Percentiles rank a stretch among this genome's conserved stretches.
Evolutionary conservation across 2,329 filamentous ascomycete genomes (phyloP).

Genomic region (Balansia obtecta): DNA sequence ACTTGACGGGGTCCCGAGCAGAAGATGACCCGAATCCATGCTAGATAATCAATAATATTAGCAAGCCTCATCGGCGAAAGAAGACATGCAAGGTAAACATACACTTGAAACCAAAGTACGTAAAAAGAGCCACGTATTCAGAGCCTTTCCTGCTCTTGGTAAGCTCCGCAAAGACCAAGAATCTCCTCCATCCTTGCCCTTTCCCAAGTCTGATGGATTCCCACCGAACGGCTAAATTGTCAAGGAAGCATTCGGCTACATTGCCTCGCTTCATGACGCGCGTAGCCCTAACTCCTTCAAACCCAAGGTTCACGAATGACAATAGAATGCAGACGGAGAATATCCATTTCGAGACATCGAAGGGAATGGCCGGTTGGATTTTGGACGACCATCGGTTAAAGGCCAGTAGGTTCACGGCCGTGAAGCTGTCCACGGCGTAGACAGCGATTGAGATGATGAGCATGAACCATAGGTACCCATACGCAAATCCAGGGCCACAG

Average conservation of each 20-base stretch:
- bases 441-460: conserved; percentile 69
- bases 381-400: conserved; percentile 84
- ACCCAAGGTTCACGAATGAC: conserved; percentile 70
- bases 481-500: conserved; percentile 66
- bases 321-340: conserved; percentile 87
- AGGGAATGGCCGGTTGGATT: conserved; percentile 65
- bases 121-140: conserved; percentile 82
- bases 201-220: conserved; percentile 68
- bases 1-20: conserved; percentile 88
- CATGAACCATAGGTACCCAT: conserved; percentile 73
- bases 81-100: conserved; percentile 15
- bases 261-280: conserved; percentile 75
- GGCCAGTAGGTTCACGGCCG: conserved; percentile 76
- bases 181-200: conserved; percentile 74
- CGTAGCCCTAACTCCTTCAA: conserved; percentile 67
- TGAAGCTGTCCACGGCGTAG: conserved; percentile 85
- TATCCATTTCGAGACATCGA: conserved; percentile 82
- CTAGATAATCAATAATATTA: conserved; percentile 25
- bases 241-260: conserved; percentile 83
- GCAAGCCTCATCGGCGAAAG: neutral
- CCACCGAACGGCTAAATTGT: conserved; percentile 72
- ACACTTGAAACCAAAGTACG: conserved; percentile 68
- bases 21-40: conserved; percentile 77
- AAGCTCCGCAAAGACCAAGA: conserved; percentile 82
- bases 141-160: conserved; percentile 85